Base-by-base conservation (phyloP, 2,329 filamentous ascomycete genomes). In the Arthrinium phaeospermum region DNA sequence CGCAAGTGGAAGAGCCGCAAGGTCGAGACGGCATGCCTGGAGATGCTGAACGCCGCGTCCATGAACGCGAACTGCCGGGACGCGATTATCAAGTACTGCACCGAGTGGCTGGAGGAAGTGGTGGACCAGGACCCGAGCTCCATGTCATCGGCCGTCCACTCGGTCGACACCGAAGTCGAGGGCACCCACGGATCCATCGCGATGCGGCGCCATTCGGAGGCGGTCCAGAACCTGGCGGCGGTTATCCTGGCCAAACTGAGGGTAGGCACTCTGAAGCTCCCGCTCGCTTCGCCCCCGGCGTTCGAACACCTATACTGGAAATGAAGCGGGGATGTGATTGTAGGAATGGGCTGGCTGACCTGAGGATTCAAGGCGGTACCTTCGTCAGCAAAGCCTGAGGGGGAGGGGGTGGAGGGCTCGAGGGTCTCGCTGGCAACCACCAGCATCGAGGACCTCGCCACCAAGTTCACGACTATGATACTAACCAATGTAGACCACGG, bases 21-120 rank as follows among this genome's bases (percentile, higher is more conserved):
- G 77, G 92, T 98, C 30, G 95, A 98, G 82, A 92, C 93, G 72
- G 93, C 95, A 3, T 93, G 94, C 68, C 83, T 99, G 76, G 94
- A 98, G 79, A 91, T 99, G 84, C 87, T 99, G 72, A 98, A 95
- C 82, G 94, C 94, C 16, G 95, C 96, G 8, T 98, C 95, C 82
- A 93, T 98, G 82, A 93, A 97, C 79, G 88, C 91, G 67, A 85
- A 90, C 10, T 98, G 95, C 78, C 91, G 96, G 30, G 93, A 95
- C 75, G 93, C 93, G 12, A 93, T 98, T 73, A 89, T 91, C 76
- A 95, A 95, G 81, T 91, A 97, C 79, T 98, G 96, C 81, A 86
- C 90, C 45, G 91, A 94, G 71, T 98, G 96, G 94, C 86, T 99
- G 47, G 93, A 95, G 79, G 92, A 96, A 77, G 90, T 97, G 70